Base-by-base conservation (phyloP, 768 basidiomycete species). In the Leccinum disarticulatum region DNA sequence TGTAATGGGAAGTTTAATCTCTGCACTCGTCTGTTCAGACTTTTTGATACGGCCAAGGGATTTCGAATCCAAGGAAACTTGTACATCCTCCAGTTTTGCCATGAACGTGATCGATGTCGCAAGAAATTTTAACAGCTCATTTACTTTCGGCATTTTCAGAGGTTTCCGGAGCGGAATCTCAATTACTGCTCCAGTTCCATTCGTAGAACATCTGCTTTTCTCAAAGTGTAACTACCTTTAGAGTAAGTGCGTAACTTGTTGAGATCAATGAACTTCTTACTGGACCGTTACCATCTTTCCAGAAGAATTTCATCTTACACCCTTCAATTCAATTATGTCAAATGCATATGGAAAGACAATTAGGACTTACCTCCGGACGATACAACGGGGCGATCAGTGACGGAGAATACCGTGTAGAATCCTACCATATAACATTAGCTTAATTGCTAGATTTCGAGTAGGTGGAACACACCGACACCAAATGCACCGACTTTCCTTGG, bases 401-500 rank as follows among this genome's bases (percentile, higher is more conserved):
- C 84, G 1, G 88, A 91, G 66, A 92, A 91, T 17, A 25, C 25
- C 25, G 25, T 25, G 25, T 25, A 25, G 70, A 90, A 88, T 7
- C 86, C 85, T 84, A 22, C 48, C 48, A 28, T 8, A 38, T 19
- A 22, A 36, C 10, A 4, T 60, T 2, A 88, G 47, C 19, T 22
- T 36, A 56, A 31, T 33, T 17, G n/a, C 22, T 14, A 10, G 33
- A 33, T 31, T 49, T 8, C 31, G 19, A 14, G 22, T 31, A 31
- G 31, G 10, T 31, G 31, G 31, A 22, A 57, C 83, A 57, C 59
- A 83, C 87, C 88, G 17, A 91, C 90, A 58, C 91, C 91, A 66
- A 93, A 93, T 36, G 94, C 93, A 19, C 95, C 95, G 55, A 98
- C 93, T 78, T 94, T 94, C 74, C 89, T 86, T 73, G 95, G 92